Conservation (phyloP, 345 rosid genomes). For the Chamaenerion angustifolium region DNA sequence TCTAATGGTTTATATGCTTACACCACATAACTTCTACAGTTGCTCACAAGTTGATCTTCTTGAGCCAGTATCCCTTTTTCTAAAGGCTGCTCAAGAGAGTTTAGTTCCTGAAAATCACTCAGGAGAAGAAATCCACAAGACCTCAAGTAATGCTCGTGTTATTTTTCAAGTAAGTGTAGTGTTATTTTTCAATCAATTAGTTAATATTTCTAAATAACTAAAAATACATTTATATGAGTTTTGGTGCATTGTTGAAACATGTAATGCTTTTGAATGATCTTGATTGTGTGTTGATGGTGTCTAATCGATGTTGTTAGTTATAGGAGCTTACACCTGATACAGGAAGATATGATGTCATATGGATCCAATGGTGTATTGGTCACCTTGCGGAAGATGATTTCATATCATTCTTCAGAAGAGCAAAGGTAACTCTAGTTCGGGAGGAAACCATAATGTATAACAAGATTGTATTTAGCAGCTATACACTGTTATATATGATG, state of each 20-base stretch:
- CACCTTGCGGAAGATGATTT: constrained; percentile 90
- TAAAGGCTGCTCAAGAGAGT: constrained; percentile 70
- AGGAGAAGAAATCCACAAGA: constrained; percentile 38
- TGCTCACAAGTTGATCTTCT: constrained; percentile 79
- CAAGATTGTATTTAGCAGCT: too few species aligned
- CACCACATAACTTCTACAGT: too few species aligned
- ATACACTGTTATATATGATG: too few species aligned
- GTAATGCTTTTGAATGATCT: neutral
- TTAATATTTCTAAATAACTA: too few species aligned
- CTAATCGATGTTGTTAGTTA: neutral
- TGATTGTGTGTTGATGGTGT: neutral
- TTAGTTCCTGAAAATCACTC: constrained; percentile 32
- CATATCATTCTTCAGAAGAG: constrained; percentile 73
- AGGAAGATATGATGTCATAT: constrained; percentile 76
- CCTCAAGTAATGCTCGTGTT: too few species aligned
- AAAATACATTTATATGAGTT: neutral
- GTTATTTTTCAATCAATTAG: too few species aligned
- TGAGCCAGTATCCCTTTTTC: constrained; percentile 82
- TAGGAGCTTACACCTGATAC: constrained; percentile 78
- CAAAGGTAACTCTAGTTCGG: constrained; percentile 44
- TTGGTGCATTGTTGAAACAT: constrained; percentile 1
- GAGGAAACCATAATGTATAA: too few species aligned
- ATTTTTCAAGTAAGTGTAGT: too few species aligned
- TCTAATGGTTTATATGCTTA: too few species aligned
- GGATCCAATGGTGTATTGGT: constrained; percentile 99